A percentile compares a stretch with the other conserved stretches of the same genome.
Conservation (phyloP, 768 basidiomycete species). For the Boletus reticulatus region DNA sequence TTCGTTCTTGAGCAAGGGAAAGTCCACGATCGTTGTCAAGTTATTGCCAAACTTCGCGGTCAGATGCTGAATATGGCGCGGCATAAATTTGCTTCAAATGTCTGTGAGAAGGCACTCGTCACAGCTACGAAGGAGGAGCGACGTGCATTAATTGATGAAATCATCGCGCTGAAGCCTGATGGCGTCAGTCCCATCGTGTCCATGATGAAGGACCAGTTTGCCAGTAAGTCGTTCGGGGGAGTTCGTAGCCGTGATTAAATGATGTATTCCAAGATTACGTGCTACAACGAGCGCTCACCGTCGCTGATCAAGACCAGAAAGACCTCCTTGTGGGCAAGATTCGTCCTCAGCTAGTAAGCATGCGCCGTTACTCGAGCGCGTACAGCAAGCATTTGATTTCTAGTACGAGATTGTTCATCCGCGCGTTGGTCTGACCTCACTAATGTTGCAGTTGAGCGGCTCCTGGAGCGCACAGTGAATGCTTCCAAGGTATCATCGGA, state of each 20-base stretch:
- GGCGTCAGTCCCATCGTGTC: constrained; percentile 65
- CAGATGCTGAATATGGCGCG: constrained; percentile 77
- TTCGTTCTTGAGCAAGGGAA: constrained; percentile 84
- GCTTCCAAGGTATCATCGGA: constrained; percentile 23
- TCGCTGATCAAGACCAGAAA: constrained; percentile 72
- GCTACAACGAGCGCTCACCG: constrained; percentile 70
- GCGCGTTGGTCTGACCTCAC: constrained; percentile 7
- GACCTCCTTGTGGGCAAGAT: constrained; percentile 60
- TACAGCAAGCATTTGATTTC: constrained; percentile 81
- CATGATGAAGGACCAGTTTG: constrained; percentile 87
- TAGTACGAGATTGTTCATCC: constrained; percentile 47
- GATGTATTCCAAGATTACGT: constrained; percentile 64
- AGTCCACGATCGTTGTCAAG: constrained; percentile 60
- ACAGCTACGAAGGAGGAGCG: constrained; percentile 65
- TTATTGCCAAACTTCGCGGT: constrained; percentile 70
- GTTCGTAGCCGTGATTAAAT: constrained; percentile 2
- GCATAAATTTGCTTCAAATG: constrained; percentile 95
- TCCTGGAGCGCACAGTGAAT: constrained; percentile 52
- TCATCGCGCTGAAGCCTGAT: constrained; percentile 63
- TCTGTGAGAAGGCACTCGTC: constrained; percentile 86
- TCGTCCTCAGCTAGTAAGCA: constrained; percentile 62
- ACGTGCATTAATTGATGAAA: constrained; percentile 73
- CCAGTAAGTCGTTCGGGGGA: constrained; percentile 54
- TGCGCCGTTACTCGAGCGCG: constrained; percentile 69
- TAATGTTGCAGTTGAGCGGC: constrained; percentile 56